Conservation (phyloP, 192 early-diverging fungal genomes). For the Rhizophlyctis rosea region DNA sequence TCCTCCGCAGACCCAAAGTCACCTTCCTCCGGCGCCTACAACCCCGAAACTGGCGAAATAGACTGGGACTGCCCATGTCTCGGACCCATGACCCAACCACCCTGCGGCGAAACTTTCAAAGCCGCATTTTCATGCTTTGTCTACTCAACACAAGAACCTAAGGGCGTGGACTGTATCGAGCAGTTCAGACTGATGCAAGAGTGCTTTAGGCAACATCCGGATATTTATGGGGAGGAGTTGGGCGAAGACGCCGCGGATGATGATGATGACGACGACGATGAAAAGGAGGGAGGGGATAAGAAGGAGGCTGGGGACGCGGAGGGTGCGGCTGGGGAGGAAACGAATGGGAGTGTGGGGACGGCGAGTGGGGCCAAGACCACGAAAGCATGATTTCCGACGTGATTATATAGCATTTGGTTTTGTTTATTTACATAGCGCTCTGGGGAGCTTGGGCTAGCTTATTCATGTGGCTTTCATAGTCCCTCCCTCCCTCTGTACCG, state of each 20-base stretch:
- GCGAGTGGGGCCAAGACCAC: background rate
- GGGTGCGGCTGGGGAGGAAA: too few species aligned
- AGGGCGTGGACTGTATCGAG: constrained; percentile 95
- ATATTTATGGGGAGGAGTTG: constrained; percentile 79
- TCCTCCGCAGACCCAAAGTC: too few species aligned
- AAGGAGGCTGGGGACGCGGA: constrained; percentile 7
- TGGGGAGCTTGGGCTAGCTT: too few species aligned
- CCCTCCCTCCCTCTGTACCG: too few species aligned
- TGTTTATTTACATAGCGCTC: too few species aligned
- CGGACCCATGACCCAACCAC: constrained; percentile 89
- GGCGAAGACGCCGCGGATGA: constrained; percentile 69
- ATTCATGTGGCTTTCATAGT: too few species aligned
- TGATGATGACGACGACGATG: constrained; percentile 48
- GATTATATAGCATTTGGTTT: too few species aligned
- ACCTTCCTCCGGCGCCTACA: too few species aligned
- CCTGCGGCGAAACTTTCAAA: constrained; percentile 97
- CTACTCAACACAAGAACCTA: constrained; percentile 86
- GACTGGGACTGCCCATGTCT: constrained; percentile 98
- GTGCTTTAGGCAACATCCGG: constrained; percentile 81
- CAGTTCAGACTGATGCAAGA: constrained; percentile 92
- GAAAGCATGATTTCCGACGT: too few species aligned
- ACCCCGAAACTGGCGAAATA: constrained; percentile 65
- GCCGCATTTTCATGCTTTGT: constrained; percentile 97
- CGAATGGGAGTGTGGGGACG: background rate
- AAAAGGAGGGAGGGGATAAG: constrained; percentile 25